Evolutionary conservation across 208 protist genomes (phyloP), one percentile per base, ranked within the genome.

Genomic region (Leishmania mexicana): DNA sequence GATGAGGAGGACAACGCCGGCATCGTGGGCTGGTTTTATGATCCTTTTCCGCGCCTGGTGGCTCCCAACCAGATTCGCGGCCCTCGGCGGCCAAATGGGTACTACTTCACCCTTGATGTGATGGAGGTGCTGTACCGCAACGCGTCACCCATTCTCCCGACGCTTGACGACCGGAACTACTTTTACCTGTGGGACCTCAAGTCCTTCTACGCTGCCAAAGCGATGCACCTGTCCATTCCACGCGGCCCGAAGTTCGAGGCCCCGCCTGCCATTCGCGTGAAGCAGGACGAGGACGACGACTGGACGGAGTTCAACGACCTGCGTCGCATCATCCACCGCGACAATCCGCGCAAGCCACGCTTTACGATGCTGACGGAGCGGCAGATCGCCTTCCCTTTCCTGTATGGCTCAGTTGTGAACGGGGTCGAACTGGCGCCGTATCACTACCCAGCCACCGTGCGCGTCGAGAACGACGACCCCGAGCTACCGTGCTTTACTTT

Each of bases 301-400:
- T 99, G 99, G 99, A 99, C 99, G 84, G 99, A 99, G 89, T 99
- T 99, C 92, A 99, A 99, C 84, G 99, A 99, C 88, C 98, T 99
- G 84, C 99, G 99, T 82, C 99, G 99, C 87, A 96, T 99, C 68
- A 99, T 99, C 87, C 98, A 99, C 81, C 96, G 99, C 68, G 97
- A 99, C 82, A 90, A 98, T 85, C 94, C 94, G 3, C 88, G 90
- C 53, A 94, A 95, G 83, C 95, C 95, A 42, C 93, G 93, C 51
- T 96, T 96, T 75, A 98, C 97, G 47, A 99, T 99, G 88, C 92
- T 99, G 75, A 99, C 99, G 11, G 99, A 99, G 92, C 99, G 99
- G 78, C 97, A 99, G 83, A 99, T 99, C 80, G 99, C 99, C 47
- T 99, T 99, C 90, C 99, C 99, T 2, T 99, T 99, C 83, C 93